Evolutionary conservation across 1,139 yeast genomes (phyloP), one percentile per base, ranked within the genome.

Genomic region (Sugiyamaella castrensis): DNA sequence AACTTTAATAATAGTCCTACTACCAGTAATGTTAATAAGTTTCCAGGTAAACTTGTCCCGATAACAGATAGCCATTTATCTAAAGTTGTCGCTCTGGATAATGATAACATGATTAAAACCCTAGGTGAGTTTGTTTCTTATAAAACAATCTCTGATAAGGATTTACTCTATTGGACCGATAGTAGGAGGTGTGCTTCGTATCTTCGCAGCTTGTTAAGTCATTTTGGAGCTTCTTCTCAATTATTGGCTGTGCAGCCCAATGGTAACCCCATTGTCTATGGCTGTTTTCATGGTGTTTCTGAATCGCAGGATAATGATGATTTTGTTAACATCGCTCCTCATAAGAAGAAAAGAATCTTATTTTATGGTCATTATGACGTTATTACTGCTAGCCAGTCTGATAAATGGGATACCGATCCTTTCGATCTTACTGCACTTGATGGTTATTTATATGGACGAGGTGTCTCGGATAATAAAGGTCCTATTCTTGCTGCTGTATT

Each of bases 301-400:
- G 75, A 58, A 72, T 3, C 5, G 24, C 24, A 19, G 24, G 74
- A 58, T 51, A 19, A 34, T 12, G 40, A 46, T 9, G 38, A 45
- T 2, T n/a, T 40, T 8, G 24, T 16, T 1, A 37, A 28, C 4
- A 19, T 4, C 24, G 5, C 24, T 19, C 24, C 24, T 19, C 24
- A 19, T 5, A 37, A 44, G 11, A 46, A 47, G 11, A 34, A 39
- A 12, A 56, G 70, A 50, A 74, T 89, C 2, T 65, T 91, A 46
- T 92, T 95, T 83, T 92, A 92, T 66, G 98, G 96, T 1, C 98
- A 92, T 71, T 92, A 92, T 65, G 98, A 92, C 68, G 97, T 92
- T 26, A 91, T 92, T 33, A 76, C 77, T 39, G 85, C 85, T 0
- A 84, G 80, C 53, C 79, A 77, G 43, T 69, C 72, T 2, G 76